Conservation (phyloP, 192 early-diverging fungal genomes). For the Coemansia umbellata region DNA sequence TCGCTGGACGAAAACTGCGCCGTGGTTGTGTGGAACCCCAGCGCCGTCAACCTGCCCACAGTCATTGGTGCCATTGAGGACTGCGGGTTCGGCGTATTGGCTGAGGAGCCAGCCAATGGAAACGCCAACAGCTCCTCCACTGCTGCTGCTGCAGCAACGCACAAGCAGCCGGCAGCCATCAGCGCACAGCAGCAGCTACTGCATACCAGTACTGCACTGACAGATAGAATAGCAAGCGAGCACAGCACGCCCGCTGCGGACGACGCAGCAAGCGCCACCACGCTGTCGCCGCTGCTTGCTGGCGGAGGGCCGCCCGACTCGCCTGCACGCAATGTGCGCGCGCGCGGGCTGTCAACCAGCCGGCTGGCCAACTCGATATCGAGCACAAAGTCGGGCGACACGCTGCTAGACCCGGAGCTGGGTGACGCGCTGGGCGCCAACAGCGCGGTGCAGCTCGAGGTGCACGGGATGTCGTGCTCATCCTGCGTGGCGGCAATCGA, state of each 20-base stretch:
- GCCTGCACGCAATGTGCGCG: not conserved
- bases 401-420: slow-evolving; percentile 16
- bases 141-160: no score
- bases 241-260: not conserved
- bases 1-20: slow-evolving; percentile 55
- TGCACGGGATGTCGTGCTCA: slow-evolving; percentile 95
- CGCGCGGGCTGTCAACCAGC: not conserved
- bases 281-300: slow-evolving; percentile 1
- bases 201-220: not conserved
- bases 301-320: slow-evolving; percentile 1
- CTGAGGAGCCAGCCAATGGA: not conserved
- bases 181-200: not conserved
- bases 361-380: slow-evolving; percentile 11
- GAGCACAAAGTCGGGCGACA: slow-evolving; percentile 39
- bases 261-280: not conserved
- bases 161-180: not conserved
- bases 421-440: slow-evolving; percentile 4
- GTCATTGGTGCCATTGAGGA: slow-evolving; percentile 58
- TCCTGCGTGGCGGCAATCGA: slow-evolving; percentile 88
- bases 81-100: slow-evolving; percentile 57
- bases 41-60: not conserved
- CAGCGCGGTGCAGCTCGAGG: slow-evolving; percentile 55
- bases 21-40: slow-evolving; percentile 53
- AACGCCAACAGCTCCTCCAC: no score
- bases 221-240: not conserved